Base-by-base conservation (phyloP, 352 stramenopile genomes). In the Lagenidium sp. region DNA sequence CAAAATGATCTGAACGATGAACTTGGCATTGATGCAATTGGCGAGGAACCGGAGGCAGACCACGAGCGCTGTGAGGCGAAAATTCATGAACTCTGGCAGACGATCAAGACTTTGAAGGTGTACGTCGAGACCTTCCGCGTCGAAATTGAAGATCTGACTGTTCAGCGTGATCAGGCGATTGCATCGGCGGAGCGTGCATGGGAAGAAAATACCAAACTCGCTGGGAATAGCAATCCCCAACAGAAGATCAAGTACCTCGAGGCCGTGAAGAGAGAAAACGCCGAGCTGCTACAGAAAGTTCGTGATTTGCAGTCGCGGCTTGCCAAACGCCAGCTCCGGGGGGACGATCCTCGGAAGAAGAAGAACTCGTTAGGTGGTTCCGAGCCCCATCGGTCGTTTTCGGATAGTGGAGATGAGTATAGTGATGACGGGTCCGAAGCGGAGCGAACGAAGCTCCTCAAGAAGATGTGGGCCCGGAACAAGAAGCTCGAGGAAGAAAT, bases 231-330 rank as follows among this genome's bases (percentile, higher is more conserved):
- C 51, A 86, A 89, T 48, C 62, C 64, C 4, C 69, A 84, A 44
- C 67, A 80, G 49, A 74, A 75, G 41, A 89, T 86, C 55, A 73
- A 75, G 57, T 89, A 89, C 46, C 28, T 85, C 18, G 56, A 85
- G 53, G 48, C 70, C 20, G 37, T 89, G 15, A 89, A 89, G 47
- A 63, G 69, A 23, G 77, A 89, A 37, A 89, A 89, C 31, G 43
- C 55, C 13, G 52, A 44, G 21, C 43, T 89, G 21, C 45, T 64
- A 15, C 44, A 63, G 30, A 68, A 75, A 37, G 68, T 85, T 23
- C 61, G 71, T n/a, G 65, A 72, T 29, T 41, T 89, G 3, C 74
- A 86, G 52, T 48, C 64, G 13, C 63, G 52, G 22, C 40, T 85
- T 23, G 62, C 58, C 19, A 53, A 43, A 30, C 45, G 40, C 13